Base-by-base conservation (phyloP, 345 rosid genomes). In the Eucalyptus erythrocorys region DNA sequence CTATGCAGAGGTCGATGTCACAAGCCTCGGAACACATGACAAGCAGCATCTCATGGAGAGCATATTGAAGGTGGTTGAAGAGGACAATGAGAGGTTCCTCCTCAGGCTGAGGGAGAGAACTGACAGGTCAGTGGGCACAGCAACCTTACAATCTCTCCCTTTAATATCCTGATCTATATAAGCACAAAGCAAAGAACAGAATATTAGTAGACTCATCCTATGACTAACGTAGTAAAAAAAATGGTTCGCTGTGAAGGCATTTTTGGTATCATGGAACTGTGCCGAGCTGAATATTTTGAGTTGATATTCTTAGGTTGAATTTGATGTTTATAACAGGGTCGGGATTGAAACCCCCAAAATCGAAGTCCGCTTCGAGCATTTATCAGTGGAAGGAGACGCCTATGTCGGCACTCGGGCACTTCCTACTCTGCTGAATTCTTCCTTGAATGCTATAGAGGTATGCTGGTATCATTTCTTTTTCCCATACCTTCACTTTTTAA, bases 401-500 rank as follows among this genome's bases (percentile, higher is more conserved):
- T 93, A 92, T 89, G 89, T 91, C 55, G 96, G 95, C 79, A 93
- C 92, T 30, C 92, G 94, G 85, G 94, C 95, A 47, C 95, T 94
- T 51, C 95, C 94, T 80, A 93, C 95, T 55, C 90, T 95, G 66
- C 34, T 90, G 10, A 92, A 93, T 90, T 61, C 93, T 40, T 66
- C 93, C 87, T n/a, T 92, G 37, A 94, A 92, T 86, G 89, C 91
- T 49, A 43, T 92, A 45, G 97, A 94, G 94, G 95, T 92, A 85
- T 47, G 87, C 47, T 40, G 10, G 5, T 81, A 17, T 42, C 42
- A 76, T 24, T 68, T 76, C 85, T 10, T 76, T 71, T 37, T 37
- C 26, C 27, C 81, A 24, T 37, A 21, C 27, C 53, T 90, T 50
- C 68, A 40, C n/a, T 34, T 21, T 80, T 90, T 32, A 30, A 16